Conservation (phyloP, 768 basidiomycete species). For the Amanita pseudoporphyria region DNA sequence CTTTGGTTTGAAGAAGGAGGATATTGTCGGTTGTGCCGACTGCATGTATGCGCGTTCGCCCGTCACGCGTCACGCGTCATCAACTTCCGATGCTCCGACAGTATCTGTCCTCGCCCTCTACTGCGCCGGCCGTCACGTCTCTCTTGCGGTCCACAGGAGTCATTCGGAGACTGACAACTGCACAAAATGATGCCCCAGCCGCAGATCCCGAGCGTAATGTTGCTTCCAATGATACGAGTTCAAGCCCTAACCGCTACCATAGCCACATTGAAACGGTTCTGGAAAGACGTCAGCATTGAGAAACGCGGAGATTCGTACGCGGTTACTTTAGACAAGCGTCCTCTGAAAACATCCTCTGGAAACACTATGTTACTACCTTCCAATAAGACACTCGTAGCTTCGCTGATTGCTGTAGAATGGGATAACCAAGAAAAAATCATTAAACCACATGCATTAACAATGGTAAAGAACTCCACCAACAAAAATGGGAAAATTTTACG, state of each 20-base stretch:
- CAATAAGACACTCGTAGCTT: conserved; percentile 62
- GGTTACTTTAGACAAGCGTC: conserved; percentile 73
- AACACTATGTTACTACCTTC: conserved; percentile 61
- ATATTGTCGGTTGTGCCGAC: conserved; percentile 29
- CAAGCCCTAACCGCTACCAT: not conserved
- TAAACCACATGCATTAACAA: conserved; percentile 85
- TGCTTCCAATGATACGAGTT: not conserved
- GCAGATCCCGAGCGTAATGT: conserved; percentile 57
- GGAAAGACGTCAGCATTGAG: conserved; percentile 84
- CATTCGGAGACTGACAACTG: conserved; percentile 5
- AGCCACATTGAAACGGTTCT: conserved; percentile 88
- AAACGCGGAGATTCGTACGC: conserved; percentile 39
- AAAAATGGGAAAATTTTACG: conserved; percentile 7
- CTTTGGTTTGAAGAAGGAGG: conserved; percentile 26
- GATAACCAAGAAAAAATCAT: conserved; percentile 81
- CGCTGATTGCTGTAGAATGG: conserved; percentile 93
- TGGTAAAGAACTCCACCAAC: conserved; percentile 42
- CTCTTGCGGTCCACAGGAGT: not conserved
- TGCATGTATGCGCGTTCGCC: conserved; percentile 13
- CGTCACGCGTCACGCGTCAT: not conserved
- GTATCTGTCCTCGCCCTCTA: conserved; percentile 7
- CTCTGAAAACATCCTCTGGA: conserved; percentile 87
- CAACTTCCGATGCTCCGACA: not conserved
- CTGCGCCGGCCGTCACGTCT: conserved; percentile 7
- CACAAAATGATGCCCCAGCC: conserved; percentile 33